A percentile compares a stretch with the other conserved stretches of the same genome.
phyloP scores from a whole-genome alignment of 345 rosid species.

The Citrus medica region DNA sequence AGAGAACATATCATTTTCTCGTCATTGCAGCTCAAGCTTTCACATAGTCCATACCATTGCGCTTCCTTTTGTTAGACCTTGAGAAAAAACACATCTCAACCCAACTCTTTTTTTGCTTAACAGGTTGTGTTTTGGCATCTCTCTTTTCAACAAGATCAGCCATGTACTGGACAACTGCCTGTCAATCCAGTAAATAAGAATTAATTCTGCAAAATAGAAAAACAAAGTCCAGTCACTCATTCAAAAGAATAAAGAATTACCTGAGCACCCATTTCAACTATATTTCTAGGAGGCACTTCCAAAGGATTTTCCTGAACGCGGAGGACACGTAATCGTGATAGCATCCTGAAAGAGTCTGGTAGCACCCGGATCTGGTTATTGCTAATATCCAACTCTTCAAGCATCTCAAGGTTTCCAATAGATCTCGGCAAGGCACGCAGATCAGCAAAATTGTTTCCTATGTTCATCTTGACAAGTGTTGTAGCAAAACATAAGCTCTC shows the following conservation, averaged over 20 bases:
- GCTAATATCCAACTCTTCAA: conserved; percentile 91
- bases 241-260: conserved; percentile 28
- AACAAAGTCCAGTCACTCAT: not conserved
- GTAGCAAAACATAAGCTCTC: conserved; percentile 92
- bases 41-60: conserved; percentile 58
- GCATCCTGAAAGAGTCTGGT: conserved; percentile 83
- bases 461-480: conserved; percentile 77
- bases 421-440: conserved; percentile 76
- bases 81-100: conserved; percentile 89
- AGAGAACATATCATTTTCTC: conserved; percentile 8
- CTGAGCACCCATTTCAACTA: conserved; percentile 89
- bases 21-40: conserved; percentile 34
- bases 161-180: conserved; percentile 94
- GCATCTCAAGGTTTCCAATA: conserved; percentile 90
- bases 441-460: conserved; percentile 95
- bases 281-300: conserved; percentile 81
- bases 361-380: conserved; percentile 91
- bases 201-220: not conserved
- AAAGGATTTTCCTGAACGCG: conserved; percentile 72
- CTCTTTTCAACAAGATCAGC: conserved; percentile 60
- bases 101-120: conserved; percentile 92
- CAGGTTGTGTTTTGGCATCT: conserved; percentile 45
- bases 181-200: conserved; percentile 21
- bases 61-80: conserved; percentile 89
- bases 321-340: conserved; percentile 61